Conservation (phyloP, 306 rosid species). For the Rosa rugosa region DNA sequence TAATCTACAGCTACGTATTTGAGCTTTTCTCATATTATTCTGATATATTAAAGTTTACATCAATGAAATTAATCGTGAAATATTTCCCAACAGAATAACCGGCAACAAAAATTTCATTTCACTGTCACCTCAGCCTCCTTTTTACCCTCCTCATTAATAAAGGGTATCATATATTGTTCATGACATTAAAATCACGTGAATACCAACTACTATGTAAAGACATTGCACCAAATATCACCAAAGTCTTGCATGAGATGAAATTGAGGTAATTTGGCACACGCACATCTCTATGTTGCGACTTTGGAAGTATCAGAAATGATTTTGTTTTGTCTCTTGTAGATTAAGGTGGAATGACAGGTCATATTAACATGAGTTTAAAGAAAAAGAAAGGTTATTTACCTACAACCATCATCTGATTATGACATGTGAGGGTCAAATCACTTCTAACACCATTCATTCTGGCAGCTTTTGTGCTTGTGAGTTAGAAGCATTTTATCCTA, state of each 20-base stretch:
- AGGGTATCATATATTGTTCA: background rate
- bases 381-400: background rate
- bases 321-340: background rate
- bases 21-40: background rate
- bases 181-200: background rate
- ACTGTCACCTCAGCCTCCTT: background rate
- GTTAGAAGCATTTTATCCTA: background rate
- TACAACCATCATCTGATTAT: background rate
- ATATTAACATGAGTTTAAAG: background rate
- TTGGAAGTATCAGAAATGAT: background rate
- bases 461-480: background rate
- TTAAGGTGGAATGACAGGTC: slow-evolving; percentile 28
- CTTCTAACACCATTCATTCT: background rate
- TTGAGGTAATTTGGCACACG: background rate
- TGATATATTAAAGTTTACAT: background rate
- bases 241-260: background rate
- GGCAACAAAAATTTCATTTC: background rate
- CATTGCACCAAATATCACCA: background rate
- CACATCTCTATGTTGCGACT: background rate
- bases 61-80: background rate
- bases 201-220: background rate
- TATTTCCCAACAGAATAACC: background rate
- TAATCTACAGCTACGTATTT: background rate
- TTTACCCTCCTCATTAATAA: background rate
- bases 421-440: background rate